Evolutionary conservation across 2,329 filamentous ascomycete species (phyloP).

Genomic region (Paraphoma sp.): DNA sequence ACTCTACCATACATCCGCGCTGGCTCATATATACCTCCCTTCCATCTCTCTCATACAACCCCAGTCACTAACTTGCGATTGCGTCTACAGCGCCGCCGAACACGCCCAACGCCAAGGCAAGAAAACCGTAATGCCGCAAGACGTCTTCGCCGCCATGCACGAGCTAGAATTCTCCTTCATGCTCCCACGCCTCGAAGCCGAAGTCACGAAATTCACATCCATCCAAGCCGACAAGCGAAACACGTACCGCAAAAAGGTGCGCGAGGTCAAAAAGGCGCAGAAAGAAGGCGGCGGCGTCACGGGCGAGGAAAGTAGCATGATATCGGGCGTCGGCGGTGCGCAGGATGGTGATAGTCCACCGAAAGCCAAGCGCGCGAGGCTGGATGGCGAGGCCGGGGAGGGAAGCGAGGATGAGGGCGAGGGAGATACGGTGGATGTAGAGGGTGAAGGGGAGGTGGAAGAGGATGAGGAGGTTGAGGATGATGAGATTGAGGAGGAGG

Average conservation of each 20-base stretch:
- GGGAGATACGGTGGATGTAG: conserved; percentile 40
- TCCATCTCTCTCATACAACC: neutral
- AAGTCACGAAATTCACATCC: conserved; percentile 78
- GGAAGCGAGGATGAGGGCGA: conserved; percentile 45
- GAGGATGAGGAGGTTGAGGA: conserved; percentile 60
- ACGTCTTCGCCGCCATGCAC: conserved; percentile 79
- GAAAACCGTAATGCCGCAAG: conserved; percentile 78
- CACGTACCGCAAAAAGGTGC: conserved; percentile 72
- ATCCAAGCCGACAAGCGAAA: conserved; percentile 77
- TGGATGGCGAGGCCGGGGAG: conserved; percentile 48
- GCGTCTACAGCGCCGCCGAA: conserved; percentile 70
- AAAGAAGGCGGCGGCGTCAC: neutral
- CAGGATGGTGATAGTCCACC: conserved; percentile 47
- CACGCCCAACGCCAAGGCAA: conserved; percentile 70
- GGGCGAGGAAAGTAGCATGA: conserved; percentile 1
- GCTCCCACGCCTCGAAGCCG: conserved; percentile 72
- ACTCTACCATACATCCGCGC: neutral
- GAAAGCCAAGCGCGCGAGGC: conserved; percentile 58
- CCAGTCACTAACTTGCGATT: neutral
- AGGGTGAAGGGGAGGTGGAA: conserved; percentile 51
- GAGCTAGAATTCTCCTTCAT: conserved; percentile 78
- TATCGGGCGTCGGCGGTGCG: too few relatives aligned
- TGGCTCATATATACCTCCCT: too few relatives aligned
- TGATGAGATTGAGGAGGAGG: conserved; percentile 63
- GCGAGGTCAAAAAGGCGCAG: conserved; percentile 63